Evolutionary conservation across 1,139 yeast genomes (phyloP), one percentile per base, ranked within the genome.

Genomic region (Suhomyces taliae): DNA sequence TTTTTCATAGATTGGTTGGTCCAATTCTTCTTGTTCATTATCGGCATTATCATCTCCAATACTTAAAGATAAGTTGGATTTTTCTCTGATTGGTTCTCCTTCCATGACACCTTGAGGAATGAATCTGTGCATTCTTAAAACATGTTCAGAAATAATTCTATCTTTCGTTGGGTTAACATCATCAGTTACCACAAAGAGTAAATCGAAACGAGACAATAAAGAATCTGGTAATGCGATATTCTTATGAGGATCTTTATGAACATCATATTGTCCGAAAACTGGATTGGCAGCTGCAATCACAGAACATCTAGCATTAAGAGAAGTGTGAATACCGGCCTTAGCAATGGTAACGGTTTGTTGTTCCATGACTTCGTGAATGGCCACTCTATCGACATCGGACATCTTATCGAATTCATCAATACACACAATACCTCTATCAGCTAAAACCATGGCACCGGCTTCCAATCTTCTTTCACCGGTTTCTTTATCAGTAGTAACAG

Each of bases 391-490:
- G 31, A 85, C 81, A 65, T 95, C 99, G 52, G 90, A 85, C 99
- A 93, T 93, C 67, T 93, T 93, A 72, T 93, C 99, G 62, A 93
- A 93, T 74, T 93, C 99, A 76, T 93, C 99, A 62, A 93, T 95
- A 79, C 99, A 93, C 39, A 93, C 98, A 51, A 95, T 79, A 54
- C 99, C 99, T 57, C 98, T 78, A 68, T 93, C 99, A 9, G 98
- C 99, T 53, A 95, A 74, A 40, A 93, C 99, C 99, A 93, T 93
- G 3, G 99, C 99, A 76, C 99, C 99, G 0, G 99, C 99, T 69
- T 95, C 99, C 54, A 93, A 74, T 58, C 96, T 80, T 62, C 98
- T 79, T 71, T 93, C 99, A 45, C 99, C 99, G 1, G 99, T 93
- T 67, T 93, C 99, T 60, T 86, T 86, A 67, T 93, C 99, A 3